Percentiles rank a stretch among this genome's conserved stretches.
Evolutionary conservation across 345 rosid genomes (phyloP).

Genomic region (Sisymbrium irio): DNA sequence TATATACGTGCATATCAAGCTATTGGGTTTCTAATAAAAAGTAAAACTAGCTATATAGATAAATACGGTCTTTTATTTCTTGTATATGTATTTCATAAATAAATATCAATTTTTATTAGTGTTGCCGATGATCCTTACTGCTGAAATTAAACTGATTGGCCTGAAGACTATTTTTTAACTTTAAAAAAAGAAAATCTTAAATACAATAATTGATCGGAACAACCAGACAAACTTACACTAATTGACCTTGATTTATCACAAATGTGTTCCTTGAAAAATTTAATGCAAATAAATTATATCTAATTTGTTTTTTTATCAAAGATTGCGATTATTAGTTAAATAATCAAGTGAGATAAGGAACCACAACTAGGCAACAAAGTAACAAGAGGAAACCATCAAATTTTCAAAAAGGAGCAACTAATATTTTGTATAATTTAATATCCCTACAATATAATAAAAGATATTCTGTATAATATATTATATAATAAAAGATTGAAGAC

Average conservation of each 20-base stretch:
- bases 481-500: constrained; percentile 31
- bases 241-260: constrained; percentile 17
- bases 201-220: constrained; percentile 22
- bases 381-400: constrained; percentile 77
- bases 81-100: background rate
- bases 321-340: constrained; percentile 19
- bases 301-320: background rate
- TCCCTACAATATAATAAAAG: constrained; percentile 14
- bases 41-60: background rate
- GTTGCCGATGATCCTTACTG: background rate
- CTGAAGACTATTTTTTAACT: background rate
- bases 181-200: constrained; percentile 4
- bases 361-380: constrained; percentile 57
- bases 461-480: constrained; percentile 26
- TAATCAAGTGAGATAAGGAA: constrained; percentile 46
- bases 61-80: background rate
- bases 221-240: constrained; percentile 25
- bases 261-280: background rate
- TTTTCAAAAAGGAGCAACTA: constrained; percentile 44
- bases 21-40: background rate
- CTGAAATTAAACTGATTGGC: background rate
- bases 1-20: too few species aligned
- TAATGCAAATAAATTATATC: too few species aligned
- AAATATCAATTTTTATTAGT: background rate
- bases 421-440: constrained; percentile 29